These are phyloP conservation scores for Populus alba DNA, from an alignment of 345 rosid species.

Conservation along the genomic window DNA sequence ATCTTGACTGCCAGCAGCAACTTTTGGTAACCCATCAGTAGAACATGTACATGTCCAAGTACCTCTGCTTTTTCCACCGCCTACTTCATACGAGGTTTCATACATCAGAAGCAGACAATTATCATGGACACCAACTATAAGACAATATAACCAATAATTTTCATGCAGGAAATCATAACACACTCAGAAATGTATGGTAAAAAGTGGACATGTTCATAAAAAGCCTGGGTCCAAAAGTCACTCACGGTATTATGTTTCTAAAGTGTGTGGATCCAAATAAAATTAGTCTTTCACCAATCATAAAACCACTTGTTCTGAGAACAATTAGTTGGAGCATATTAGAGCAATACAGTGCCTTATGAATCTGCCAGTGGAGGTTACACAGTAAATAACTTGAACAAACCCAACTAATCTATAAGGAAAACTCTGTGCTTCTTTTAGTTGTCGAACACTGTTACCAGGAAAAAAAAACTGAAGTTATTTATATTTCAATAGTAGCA, in stretches of 20 bases:
- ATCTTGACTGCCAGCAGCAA: conserved; percentile 39
- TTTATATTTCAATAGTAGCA: not conserved
- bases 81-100: conserved; percentile 27
- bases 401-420: not conserved
- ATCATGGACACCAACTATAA: not conserved
- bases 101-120: conserved; percentile 1
- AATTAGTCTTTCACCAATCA: not conserved
- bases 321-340: not conserved
- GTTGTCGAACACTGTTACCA: not conserved
- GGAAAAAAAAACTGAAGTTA: not conserved
- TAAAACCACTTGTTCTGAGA: not conserved
- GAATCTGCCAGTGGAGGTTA: not conserved
- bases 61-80: conserved; percentile 35
- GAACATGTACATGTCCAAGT: conserved; percentile 75
- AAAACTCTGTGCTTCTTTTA: not conserved
- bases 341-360: not conserved
- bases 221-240: not conserved
- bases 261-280: not conserved
- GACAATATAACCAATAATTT: not conserved
- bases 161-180: not conserved
- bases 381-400: not conserved
- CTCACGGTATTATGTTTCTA: not conserved
- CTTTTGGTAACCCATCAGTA: conserved; percentile 68
- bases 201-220: not conserved
- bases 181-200: not conserved